These are phyloP conservation scores for Dothideomycetes sp. DNA, from an alignment of 2,329 filamentous ascomycete species.

Conservation along the genomic window DNA sequence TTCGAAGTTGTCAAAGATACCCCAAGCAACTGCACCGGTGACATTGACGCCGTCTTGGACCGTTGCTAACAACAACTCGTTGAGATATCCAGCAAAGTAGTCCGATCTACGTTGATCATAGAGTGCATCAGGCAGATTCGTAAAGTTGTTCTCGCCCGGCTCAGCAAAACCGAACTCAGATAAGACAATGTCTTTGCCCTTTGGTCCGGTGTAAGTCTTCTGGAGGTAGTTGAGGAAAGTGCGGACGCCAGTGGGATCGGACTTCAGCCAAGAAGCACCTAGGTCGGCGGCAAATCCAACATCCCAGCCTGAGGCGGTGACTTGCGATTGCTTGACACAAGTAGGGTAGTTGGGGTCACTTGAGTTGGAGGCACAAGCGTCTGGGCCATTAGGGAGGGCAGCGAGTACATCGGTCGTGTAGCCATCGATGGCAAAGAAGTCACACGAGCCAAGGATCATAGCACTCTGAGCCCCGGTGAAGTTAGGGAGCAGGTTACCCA, in stretches of 20 bases:
- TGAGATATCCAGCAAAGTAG: conserved; percentile 27
- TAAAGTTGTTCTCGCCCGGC: conserved; percentile 25
- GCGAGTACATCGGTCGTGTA: conserved; percentile 51
- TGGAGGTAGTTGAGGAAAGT: conserved; percentile 28
- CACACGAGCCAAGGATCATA: conserved; percentile 24
- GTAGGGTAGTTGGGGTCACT: conserved; percentile 33
- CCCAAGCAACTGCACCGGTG: conserved; percentile 27
- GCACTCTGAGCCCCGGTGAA: conserved; percentile 27
- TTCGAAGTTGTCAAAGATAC: conserved; percentile 30
- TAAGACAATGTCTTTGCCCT: conserved; percentile 23
- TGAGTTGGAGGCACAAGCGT: conserved; percentile 33
- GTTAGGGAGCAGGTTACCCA: conserved; percentile 23
- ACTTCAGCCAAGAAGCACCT: conserved; percentile 27
- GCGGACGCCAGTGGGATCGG: conserved; percentile 28
- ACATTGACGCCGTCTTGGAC: conserved; percentile 28
- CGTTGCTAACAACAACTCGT: conserved; percentile 27
- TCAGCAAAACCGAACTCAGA: conserved; percentile 31
- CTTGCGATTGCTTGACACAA: conserved; percentile 27
- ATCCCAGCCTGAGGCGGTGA: conserved; percentile 35
- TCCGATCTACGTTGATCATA: conserved; percentile 22
- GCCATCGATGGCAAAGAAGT: conserved; percentile 40
- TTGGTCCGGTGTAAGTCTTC: conserved; percentile 22
- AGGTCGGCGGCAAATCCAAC: conserved; percentile 33
- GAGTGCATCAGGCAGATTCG: conserved; percentile 21
- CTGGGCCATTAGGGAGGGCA: conserved; percentile 33